These are phyloP conservation scores for Trametes sanguinea DNA, from an alignment of 768 basidiomycete species.

Conservation along the genomic window DNA sequence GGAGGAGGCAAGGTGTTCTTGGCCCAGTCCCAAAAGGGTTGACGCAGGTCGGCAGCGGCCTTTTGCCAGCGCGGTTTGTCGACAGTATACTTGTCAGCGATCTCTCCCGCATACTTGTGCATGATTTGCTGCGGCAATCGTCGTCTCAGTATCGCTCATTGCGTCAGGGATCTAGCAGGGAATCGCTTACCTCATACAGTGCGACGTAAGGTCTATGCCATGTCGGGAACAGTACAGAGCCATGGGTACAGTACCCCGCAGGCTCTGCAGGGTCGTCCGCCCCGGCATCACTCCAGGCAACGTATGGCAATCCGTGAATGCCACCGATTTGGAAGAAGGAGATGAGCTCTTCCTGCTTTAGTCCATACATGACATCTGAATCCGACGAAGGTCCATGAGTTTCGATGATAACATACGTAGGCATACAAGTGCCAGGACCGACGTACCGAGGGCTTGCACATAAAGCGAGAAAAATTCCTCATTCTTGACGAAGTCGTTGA, in stretches of 20 bases:
- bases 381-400: neutral
- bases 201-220: slow-evolving; percentile 58
- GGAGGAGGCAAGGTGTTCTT: slow-evolving; percentile 13
- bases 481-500: slow-evolving; percentile 36
- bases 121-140: slow-evolving; percentile 46
- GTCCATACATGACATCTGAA: neutral
- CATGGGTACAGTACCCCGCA: slow-evolving; percentile 60
- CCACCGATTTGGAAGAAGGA: slow-evolving; percentile 49
- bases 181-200: slow-evolving; percentile 48
- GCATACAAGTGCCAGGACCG: neutral
- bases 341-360: slow-evolving; percentile 35
- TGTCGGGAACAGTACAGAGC: slow-evolving; percentile 53
- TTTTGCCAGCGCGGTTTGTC: slow-evolving; percentile 31
- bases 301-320: slow-evolving; percentile 54
- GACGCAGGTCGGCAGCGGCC: slow-evolving; percentile 40
- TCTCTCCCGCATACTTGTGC: slow-evolving; percentile 40
- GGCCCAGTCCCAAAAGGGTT: slow-evolving; percentile 59
- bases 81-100: slow-evolving; percentile 44
- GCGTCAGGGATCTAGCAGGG: slow-evolving; percentile 2
- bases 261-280: slow-evolving; percentile 36
- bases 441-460: slow-evolving; percentile 51
- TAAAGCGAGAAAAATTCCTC: slow-evolving; percentile 51
- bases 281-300: slow-evolving; percentile 45
- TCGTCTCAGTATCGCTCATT: slow-evolving; percentile 19
- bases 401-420: too few relatives aligned